phyloP scores from a whole-genome alignment of 345 rosid species.

The Populus pruinosa region DNA sequence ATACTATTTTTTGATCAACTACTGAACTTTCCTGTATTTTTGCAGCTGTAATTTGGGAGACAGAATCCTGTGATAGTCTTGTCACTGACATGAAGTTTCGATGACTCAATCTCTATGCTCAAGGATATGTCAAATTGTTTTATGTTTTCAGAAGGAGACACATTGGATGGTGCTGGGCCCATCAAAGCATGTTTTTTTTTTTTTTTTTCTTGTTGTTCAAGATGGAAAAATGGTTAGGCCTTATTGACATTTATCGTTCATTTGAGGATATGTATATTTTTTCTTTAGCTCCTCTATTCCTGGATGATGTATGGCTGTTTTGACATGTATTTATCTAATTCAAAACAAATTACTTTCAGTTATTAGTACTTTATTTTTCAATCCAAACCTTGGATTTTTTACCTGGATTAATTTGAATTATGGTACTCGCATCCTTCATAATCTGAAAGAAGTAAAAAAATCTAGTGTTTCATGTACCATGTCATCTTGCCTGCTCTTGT shows the following conservation, averaged over 20 bases:
- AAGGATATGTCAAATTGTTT: background rate
- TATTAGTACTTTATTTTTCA: conserved; percentile 25
- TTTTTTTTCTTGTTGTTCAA: background rate
- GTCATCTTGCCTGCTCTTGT: conserved; percentile 15
- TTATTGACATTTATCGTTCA: conserved; percentile 21
- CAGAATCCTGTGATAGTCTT: conserved; percentile 1
- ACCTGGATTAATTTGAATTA: conserved; percentile 40
- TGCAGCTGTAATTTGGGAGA: conserved; percentile 19
- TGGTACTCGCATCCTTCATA: conserved; percentile 27
- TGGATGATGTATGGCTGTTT: conserved; percentile 20
- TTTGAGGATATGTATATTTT: conserved; percentile 32
- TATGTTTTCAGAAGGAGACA: conserved; percentile 16
- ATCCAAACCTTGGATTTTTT: conserved; percentile 28
- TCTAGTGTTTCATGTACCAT: conserved; percentile 35
- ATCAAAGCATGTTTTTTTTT: conserved; percentile 13
- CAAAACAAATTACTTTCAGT: conserved; percentile 19
- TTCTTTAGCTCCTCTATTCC: conserved; percentile 20
- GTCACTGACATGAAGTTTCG: conserved; percentile 20
- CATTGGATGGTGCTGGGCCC: conserved; percentile 24
- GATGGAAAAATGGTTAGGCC: conserved; percentile 17
- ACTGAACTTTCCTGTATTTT: background rate
- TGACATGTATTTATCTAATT: conserved; percentile 29
- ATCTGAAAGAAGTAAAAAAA: conserved; percentile 27
- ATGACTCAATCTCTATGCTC: conserved; percentile 11
- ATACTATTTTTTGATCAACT: background rate